Evolutionary conservation across 139 green algal species (phyloP).

Genomic region (Ostreobium quekettii): DNA sequence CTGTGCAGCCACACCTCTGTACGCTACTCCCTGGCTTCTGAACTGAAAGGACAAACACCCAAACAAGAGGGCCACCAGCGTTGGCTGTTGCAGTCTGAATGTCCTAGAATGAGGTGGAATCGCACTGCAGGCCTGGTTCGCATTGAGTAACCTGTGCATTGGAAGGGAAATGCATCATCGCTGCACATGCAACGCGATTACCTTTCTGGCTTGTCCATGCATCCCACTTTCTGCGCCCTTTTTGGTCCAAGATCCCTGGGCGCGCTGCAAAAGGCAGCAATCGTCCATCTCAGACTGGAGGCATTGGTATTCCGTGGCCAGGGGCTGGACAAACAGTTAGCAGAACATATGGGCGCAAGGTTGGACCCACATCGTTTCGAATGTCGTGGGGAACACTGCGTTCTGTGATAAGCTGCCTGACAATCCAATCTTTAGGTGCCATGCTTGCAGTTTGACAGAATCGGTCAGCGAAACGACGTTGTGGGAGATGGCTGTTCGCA

Average conservation of each 20-base stretch:
- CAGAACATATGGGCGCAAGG: background rate
- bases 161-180: no score
- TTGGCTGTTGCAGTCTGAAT: no score
- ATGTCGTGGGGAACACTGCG: background rate
- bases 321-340: background rate
- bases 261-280: constrained; percentile 20
- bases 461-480: background rate
- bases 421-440: background rate
- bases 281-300: background rate
- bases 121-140: no score
- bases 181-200: no score
- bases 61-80: no score
- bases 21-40: no score
- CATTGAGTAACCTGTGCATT: no score
- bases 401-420: background rate
- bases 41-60: no score
- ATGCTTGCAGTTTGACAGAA: background rate
- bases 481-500: background rate
- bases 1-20: no score
- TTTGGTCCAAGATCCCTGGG: constrained; percentile 60
- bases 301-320: background rate
- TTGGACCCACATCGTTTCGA: background rate
- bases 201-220: constrained; percentile 60
- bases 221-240: constrained; percentile 63
- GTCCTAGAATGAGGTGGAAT: no score